A percentile compares a stretch with the other conserved stretches of the same genome.
Conservation (phyloP, 164 flowering plant species). For the Vitis vinifera region DNA sequence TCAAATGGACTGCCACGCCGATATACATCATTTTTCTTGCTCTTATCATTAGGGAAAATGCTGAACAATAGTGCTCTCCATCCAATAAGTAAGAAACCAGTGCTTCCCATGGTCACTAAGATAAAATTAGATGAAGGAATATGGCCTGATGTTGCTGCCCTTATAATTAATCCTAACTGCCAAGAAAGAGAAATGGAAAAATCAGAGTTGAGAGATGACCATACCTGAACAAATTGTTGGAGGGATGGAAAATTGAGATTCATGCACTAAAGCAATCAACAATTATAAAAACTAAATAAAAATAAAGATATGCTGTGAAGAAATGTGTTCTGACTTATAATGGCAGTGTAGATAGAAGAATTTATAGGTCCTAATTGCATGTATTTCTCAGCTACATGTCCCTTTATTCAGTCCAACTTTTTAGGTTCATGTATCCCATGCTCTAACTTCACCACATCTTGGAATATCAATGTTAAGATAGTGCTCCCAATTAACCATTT, state of each 20-base stretch:
- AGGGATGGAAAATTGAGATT: neutral
- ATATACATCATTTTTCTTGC: constrained; percentile 68
- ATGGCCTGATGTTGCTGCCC: constrained; percentile 62
- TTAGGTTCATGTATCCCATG: no score
- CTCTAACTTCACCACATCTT: no score
- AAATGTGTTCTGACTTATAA: neutral
- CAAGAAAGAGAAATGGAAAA: constrained; percentile 15
- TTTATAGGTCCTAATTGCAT: no score
- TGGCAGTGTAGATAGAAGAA: neutral
- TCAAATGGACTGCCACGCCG: constrained; percentile 88
- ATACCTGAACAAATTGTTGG: neutral
- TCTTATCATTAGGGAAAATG: constrained; percentile 46
- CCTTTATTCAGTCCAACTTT: neutral
- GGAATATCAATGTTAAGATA: no score
- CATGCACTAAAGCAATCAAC: neutral
- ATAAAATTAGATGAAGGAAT: constrained; percentile 60
- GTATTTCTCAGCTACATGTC: neutral
- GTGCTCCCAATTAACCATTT: no score
- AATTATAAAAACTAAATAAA: neutral
- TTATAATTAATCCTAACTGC: constrained; percentile 76
- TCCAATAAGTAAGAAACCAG: constrained; percentile 80
- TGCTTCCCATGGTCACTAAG: constrained; percentile 83
- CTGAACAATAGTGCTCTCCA: constrained; percentile 71
- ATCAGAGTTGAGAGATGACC: neutral
- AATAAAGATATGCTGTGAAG: neutral